Percentiles rank a stretch among this genome's conserved stretches.
phyloP scores from a whole-genome alignment of 495 filamentous ascomycete species.

The Ramalina peruviana region DNA sequence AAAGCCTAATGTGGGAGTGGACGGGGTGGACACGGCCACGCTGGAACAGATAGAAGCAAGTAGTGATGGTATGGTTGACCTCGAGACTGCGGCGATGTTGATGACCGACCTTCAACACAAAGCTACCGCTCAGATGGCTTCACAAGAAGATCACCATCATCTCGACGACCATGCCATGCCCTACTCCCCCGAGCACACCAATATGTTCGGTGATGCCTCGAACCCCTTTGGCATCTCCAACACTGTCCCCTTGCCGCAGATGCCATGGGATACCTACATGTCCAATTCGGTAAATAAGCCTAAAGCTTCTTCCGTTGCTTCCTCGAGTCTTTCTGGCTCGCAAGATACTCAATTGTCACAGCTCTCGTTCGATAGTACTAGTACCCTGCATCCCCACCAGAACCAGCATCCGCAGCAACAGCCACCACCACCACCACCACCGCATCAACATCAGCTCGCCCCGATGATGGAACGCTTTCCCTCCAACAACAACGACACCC shows the following conservation, averaged over 20 bases:
- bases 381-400: conserved; percentile 35
- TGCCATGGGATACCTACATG: conserved; percentile 80
- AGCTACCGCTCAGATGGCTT: conserved; percentile 71
- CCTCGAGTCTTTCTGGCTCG: conserved; percentile 43
- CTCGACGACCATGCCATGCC: conserved; percentile 54
- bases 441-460: conserved; percentile 38
- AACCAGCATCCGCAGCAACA: conserved; percentile 5
- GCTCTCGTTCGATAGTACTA: conserved; percentile 39
- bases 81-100: conserved; percentile 97
- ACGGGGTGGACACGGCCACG: conserved; percentile 74
- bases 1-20: conserved; percentile 64
- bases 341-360: conserved; percentile 50
- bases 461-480: conserved; percentile 53
- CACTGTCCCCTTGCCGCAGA: conserved; percentile 68
- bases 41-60: conserved; percentile 91
- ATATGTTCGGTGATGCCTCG: conserved; percentile 49
- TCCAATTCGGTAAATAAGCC: conserved; percentile 45
- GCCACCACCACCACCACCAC: conserved; percentile 20
- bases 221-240: conserved; percentile 55
- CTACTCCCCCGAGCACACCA: conserved; percentile 54
- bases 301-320: conserved; percentile 57
- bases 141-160: conserved; percentile 54
- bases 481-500: conserved; percentile 40
- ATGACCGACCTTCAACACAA: conserved; percentile 98
- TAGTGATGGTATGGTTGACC: conserved; percentile 89